Conservation (phyloP, 257 asterid species). For the Solanum dulcamara region DNA sequence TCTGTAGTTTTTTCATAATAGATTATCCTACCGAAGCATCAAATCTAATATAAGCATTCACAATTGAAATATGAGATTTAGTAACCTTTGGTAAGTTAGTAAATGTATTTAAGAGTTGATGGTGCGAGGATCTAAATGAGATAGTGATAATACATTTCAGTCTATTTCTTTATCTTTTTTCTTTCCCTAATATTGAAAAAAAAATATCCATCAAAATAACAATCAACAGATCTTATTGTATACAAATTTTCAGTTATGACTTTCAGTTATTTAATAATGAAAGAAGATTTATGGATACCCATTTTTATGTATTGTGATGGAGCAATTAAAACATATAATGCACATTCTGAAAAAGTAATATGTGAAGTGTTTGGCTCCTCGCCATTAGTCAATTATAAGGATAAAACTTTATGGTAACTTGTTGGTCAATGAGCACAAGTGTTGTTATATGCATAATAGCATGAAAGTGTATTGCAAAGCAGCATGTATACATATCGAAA, state of each 20-base stretch:
- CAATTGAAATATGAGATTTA: background rate
- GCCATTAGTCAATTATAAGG: background rate
- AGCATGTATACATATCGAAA: too few species aligned
- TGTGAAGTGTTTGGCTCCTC: background rate
- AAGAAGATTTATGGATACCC: background rate
- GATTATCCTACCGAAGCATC: background rate
- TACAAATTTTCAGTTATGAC: too few species aligned
- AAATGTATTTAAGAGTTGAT: background rate
- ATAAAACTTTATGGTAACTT: background rate
- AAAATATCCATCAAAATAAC: background rate
- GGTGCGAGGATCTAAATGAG: background rate
- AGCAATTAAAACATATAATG: background rate
- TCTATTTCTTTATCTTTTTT: background rate
- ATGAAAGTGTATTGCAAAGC: background rate
- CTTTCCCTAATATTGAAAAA: background rate
- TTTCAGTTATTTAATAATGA: too few species aligned
- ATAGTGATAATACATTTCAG: background rate
- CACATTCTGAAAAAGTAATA: background rate
- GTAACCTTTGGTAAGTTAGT: background rate
- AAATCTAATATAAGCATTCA: background rate
- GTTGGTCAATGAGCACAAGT: background rate
- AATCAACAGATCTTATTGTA: background rate
- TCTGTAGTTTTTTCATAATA: too few species aligned
- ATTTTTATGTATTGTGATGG: background rate
- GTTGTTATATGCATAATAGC: background rate